Conservation (phyloP, 2,329 filamentous ascomycete species). For the Aureobasidium leucospermi region DNA sequence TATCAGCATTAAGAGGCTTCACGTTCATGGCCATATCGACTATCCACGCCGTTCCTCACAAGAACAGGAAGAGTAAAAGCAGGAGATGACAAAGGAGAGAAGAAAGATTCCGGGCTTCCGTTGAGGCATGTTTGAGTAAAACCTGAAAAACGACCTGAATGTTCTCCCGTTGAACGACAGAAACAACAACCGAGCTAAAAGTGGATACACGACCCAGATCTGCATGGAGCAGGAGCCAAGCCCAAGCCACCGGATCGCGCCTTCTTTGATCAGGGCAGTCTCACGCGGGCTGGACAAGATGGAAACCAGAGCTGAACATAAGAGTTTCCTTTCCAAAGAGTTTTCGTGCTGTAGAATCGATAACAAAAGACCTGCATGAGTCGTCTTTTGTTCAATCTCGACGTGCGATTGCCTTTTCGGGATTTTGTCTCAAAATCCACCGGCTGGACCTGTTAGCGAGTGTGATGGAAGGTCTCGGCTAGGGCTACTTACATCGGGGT, state of each 20-base stretch:
- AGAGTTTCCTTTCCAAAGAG: background rate
- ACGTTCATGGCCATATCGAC: constrained; percentile 56
- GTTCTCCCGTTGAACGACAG: background rate
- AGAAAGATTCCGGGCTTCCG: background rate
- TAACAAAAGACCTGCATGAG: background rate
- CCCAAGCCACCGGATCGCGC: constrained; percentile 3
- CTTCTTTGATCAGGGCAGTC: background rate
- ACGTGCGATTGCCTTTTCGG: background rate
- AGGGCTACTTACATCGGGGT: background rate
- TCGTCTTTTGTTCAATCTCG: background rate
- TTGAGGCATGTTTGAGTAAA: constrained; percentile 10
- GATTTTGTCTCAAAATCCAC: background rate
- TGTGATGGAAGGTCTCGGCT: background rate
- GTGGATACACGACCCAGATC: constrained; percentile 1
- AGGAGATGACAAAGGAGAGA: background rate
- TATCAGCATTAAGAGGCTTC: constrained; percentile 57
- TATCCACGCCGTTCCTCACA: background rate
- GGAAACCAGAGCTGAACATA: background rate
- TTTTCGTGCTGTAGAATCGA: no score
- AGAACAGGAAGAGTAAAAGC: background rate
- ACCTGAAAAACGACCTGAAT: background rate
- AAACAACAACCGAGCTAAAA: background rate
- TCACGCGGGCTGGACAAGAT: background rate
- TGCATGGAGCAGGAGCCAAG: background rate
- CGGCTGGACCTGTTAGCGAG: background rate